These are phyloP conservation scores for Earliella scabrosa DNA, from an alignment of 1,284 basidiomycete genomes.

Conservation along the genomic window DNA sequence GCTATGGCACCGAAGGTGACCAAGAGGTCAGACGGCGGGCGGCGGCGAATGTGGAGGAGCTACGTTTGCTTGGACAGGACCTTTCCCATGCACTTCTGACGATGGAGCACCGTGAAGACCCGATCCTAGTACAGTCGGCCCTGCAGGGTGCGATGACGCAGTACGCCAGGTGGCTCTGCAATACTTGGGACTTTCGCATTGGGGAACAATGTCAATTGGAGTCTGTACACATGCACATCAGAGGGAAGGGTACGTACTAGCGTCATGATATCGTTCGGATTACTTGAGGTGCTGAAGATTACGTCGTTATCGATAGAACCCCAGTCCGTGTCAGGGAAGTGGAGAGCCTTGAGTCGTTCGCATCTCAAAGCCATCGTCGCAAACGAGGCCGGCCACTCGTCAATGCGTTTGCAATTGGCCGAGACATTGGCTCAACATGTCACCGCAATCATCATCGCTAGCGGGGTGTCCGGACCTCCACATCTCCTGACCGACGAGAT, in stretches of 20 bases:
- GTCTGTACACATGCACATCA: constrained; percentile 50
- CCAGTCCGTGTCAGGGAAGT: constrained; percentile 54
- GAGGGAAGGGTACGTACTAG: constrained; percentile 44
- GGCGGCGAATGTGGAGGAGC: constrained; percentile 20
- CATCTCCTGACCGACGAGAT: constrained; percentile 30
- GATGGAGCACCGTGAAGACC: constrained; percentile 44
- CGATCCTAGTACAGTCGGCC: constrained; percentile 53
- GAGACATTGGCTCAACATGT: constrained; percentile 33
- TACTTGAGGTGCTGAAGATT: not conserved
- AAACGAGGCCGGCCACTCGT: constrained; percentile 41
- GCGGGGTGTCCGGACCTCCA: constrained; percentile 47
- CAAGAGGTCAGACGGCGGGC: not conserved
- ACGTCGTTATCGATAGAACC: constrained; percentile 51
- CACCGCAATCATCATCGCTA: constrained; percentile 47
- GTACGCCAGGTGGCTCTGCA: constrained; percentile 49
- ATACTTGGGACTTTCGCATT: constrained; percentile 52
- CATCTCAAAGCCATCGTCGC: constrained; percentile 41
- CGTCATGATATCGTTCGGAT: too few species aligned
- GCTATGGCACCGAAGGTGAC: not conserved
- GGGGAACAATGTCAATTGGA: constrained; percentile 46
- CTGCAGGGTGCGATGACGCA: constrained; percentile 50
- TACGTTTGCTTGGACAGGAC: constrained; percentile 40
- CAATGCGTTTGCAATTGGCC: too few species aligned
- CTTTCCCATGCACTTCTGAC: constrained; percentile 40
- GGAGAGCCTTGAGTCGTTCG: constrained; percentile 54